Evolutionary conservation across 2,329 filamentous ascomycete species (phyloP).

Genomic region (Fusarium sp.): DNA sequence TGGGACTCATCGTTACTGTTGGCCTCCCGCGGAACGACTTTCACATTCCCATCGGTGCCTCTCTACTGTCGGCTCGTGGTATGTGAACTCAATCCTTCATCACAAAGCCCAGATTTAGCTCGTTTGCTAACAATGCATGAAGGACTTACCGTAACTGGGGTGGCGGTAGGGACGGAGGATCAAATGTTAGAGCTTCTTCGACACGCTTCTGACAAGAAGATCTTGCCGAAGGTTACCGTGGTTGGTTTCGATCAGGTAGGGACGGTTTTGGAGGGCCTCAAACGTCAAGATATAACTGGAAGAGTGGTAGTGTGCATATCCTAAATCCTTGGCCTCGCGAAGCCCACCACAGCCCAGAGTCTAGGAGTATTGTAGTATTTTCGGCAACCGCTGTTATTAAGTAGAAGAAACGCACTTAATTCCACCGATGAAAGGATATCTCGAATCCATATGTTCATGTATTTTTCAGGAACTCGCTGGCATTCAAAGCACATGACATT

Average conservation of each 20-base stretch:
- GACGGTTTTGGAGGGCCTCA: conserved; percentile 11
- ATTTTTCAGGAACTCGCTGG: background rate
- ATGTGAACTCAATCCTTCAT: accelerated
- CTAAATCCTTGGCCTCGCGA: background rate
- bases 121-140: background rate
- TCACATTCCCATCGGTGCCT: conserved; percentile 39
- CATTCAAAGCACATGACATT: background rate
- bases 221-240: conserved; percentile 10
- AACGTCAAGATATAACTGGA: conserved; percentile 22
- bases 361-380: background rate
- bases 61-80: conserved; percentile 40
- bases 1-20: conserved; percentile 42
- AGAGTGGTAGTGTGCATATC: conserved; percentile 31
- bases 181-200: conserved; percentile 32
- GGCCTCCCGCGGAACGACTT: conserved; percentile 46
- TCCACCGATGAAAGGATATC: background rate
- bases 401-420: too few relatives aligned
- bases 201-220: background rate
- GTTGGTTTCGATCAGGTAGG: conserved; percentile 21
- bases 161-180: conserved; percentile 32
- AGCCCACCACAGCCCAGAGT: background rate
- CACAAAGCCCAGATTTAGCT: background rate
- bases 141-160: conserved; percentile 34
- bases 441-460: background rate
- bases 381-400: background rate